These are phyloP conservation scores for Diaporthe sp. DNA, from an alignment of 2,329 filamentous ascomycete genomes.

Conservation along the genomic window DNA sequence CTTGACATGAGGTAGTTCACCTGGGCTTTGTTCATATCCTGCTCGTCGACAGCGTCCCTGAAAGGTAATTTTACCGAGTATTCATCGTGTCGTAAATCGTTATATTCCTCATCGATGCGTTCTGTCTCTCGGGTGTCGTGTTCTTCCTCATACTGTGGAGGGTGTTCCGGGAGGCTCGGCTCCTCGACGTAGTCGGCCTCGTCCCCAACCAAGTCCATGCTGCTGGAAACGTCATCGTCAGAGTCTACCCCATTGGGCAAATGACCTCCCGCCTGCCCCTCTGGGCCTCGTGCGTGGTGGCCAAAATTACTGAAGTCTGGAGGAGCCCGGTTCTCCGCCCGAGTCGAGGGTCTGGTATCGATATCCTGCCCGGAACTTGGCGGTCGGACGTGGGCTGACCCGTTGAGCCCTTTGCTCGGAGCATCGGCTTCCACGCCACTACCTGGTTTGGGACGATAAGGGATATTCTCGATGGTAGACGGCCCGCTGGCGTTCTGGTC, in stretches of 20 bases:
- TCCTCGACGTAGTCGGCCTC: slow-evolving; percentile 22
- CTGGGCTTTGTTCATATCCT: slow-evolving; percentile 34
- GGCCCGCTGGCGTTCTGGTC: slow-evolving; percentile 32
- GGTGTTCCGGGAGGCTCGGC: slow-evolving; percentile 29
- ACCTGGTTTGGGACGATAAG: slow-evolving; percentile 23
- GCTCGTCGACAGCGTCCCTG: slow-evolving; percentile 34
- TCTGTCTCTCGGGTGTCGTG: slow-evolving; percentile 36
- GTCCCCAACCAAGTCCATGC: slow-evolving; percentile 29
- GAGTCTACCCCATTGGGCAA: slow-evolving; percentile 24
- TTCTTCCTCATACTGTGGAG: slow-evolving; percentile 33
- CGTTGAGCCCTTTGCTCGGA: slow-evolving; percentile 9
- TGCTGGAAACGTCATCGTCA: slow-evolving; percentile 37
- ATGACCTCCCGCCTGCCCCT: slow-evolving; percentile 1
- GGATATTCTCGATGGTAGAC: slow-evolving; percentile 28
- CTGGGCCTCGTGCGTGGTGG: not conserved
- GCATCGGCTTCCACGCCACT: not conserved
- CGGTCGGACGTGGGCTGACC: slow-evolving; percentile 6
- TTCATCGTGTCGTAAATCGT: slow-evolving; percentile 38
- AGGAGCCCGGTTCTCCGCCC: slow-evolving; percentile 39
- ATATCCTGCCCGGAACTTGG: not conserved
- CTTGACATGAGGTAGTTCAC: slow-evolving; percentile 38
- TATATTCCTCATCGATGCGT: slow-evolving; percentile 36
- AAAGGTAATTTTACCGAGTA: slow-evolving; percentile 36
- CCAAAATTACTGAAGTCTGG: slow-evolving; percentile 38
- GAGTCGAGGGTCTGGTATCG: slow-evolving; percentile 33